These are phyloP conservation scores for Cyberlindnera misumaiensis DNA, from an alignment of 805 yeast genomes.

Conservation along the genomic window DNA sequence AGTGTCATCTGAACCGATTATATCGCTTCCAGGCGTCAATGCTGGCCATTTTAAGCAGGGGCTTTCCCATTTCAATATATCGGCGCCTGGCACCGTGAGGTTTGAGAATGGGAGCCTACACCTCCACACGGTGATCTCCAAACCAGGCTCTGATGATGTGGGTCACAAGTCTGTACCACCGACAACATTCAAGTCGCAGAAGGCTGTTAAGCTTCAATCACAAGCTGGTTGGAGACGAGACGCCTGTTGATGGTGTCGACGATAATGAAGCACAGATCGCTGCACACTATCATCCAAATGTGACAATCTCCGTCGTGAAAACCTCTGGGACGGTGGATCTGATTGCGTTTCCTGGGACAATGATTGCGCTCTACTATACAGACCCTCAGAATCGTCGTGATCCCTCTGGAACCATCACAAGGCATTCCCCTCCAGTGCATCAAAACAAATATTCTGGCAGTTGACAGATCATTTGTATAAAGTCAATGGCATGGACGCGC, in stretches of 20 bases:
- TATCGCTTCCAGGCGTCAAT: no score
- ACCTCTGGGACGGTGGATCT: constrained; percentile 17
- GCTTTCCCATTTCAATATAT: constrained; percentile 7
- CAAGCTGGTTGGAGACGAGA: constrained; percentile 23
- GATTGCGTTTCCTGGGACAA: constrained; percentile 19
- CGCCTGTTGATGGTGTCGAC: constrained; percentile 3
- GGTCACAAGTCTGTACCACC: constrained; percentile 21
- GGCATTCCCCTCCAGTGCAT: constrained; percentile 31
- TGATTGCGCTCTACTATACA: constrained; percentile 19
- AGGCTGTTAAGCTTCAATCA: constrained; percentile 24
- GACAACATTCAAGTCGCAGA: constrained; percentile 25
- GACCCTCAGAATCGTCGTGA: constrained; percentile 26
- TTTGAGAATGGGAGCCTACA: constrained; percentile 27
- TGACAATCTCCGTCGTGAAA: constrained; percentile 24
- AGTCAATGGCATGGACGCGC: constrained; percentile 24
- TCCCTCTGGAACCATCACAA: constrained; percentile 24
- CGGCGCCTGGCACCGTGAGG: constrained; percentile 17
- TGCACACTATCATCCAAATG: constrained; percentile 33
- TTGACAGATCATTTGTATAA: constrained; percentile 28
- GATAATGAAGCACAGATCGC: constrained; percentile 12
- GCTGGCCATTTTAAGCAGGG: no score
- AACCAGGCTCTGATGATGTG: constrained; percentile 13
- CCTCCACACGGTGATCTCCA: constrained; percentile 25
- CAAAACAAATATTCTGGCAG: constrained; percentile 36
- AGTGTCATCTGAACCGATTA: no score